Evolutionary conservation across 73 alveolate genomes (phyloP), one percentile per base, ranked within the genome.

Genomic region (Stentor coeruleus): DNA sequence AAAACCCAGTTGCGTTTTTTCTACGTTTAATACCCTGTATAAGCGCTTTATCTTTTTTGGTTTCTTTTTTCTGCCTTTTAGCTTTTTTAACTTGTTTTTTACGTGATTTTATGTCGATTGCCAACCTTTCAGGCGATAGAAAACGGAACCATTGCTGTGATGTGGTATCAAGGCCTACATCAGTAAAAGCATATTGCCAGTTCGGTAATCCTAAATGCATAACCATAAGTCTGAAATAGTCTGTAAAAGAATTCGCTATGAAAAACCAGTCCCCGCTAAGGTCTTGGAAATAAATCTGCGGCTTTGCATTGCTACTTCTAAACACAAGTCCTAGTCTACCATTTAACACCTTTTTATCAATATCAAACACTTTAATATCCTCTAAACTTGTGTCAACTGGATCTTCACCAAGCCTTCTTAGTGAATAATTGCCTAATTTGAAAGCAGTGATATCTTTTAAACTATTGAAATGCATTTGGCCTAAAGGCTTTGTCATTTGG

Each of bases 161-260:
- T 72, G 77, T 85, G 11, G 93, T 92, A 81, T 91, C 97, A 33
- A 91, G 89, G 39, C 97, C 97, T 0, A 86, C 97, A 75, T 88
- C 85, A 3, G 97, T 91, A 74, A 91, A 91, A 33, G 95, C 97
- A 83, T 89, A 89, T 41, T 91, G 92, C 97, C 97, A 91, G 41
- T 89, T 90, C 26, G 97, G 97, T 2, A 91, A 85, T 38, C 97
- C 97, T 35, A 91, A 73, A 59, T 91, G 97, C 91, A 85, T 91
- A 58, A 89, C 90, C 97, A 91, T 91, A 41, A 91, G 85, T 41
- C 97, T 82, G 86, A 91, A 91, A 85, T 91, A 91, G 84, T 91
- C 97, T 3, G 95, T 91, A 81, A 91, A 91, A 4, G 94, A 82
- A 58, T 91, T 85, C 33, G 97, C 97, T 57, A 91, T 91, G 82